Evolutionary conservation across 169 alveolate species (phyloP).

Genomic region (Theileria parva): DNA sequence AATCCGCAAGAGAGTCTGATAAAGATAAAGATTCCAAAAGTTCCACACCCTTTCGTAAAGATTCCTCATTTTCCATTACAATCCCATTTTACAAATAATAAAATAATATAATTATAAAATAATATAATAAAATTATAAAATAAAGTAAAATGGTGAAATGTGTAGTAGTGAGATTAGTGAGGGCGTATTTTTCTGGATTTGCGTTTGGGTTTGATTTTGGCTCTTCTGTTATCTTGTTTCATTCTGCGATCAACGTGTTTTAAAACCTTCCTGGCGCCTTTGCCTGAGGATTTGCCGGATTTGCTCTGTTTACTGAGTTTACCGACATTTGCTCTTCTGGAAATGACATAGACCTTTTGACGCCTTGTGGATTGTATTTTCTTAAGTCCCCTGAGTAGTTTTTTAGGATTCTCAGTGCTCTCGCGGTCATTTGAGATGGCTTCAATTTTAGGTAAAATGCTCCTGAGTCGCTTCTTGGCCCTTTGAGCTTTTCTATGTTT

Average conservation of each 20-base stretch:
- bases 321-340: conserved; percentile 39
- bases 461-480: conserved; percentile 87
- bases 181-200: conserved; percentile 57
- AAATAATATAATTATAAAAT: no score
- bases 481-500: conserved; percentile 91
- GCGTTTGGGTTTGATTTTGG: conserved; percentile 71
- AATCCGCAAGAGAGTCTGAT: no score
- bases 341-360: conserved; percentile 82
- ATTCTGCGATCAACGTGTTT: conserved; percentile 94
- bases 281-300: conserved; percentile 71
- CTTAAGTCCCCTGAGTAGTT: conserved; percentile 49
- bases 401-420: conserved; percentile 31
- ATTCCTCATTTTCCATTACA: conserved; percentile 33
- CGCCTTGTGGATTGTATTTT: conserved; percentile 45
- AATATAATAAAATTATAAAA: no score
- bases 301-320: conserved; percentile 67
- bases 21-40: not conserved
- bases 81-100: no score
- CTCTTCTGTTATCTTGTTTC: conserved; percentile 91
- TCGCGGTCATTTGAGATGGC: conserved; percentile 51
- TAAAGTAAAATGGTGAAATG: conserved; percentile 10
- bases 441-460: conserved; percentile 82
- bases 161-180: no score
- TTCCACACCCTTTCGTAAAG: conserved; percentile 21
- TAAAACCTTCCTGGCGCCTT: conserved; percentile 78